Base-by-base conservation (phyloP, 306 rosid species). In the Fagus sylvatica region DNA sequence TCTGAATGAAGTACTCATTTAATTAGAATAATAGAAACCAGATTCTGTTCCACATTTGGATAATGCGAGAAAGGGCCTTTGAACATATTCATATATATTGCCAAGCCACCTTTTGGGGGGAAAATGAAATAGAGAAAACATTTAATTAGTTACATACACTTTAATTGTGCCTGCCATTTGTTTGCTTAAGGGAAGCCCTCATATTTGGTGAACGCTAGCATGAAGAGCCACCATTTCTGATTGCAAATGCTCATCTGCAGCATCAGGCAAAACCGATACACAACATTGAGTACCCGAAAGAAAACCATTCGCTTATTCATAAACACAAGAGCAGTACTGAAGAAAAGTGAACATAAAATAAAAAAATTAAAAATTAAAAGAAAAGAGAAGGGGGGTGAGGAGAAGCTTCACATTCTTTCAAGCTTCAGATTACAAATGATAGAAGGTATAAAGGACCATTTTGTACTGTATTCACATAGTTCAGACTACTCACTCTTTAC, bases 391-490 rank as follows among this genome's bases (percentile, higher is more conserved):
- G 30, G 42, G 10, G 6, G 15, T 22, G 32, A 37, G 8, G 48
- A 36, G 7, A 32, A 41, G 34, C 28, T 48, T 53, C 42, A 74
- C 13, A 70, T 69, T 69, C 70, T 51, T 77, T 16, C 61, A 40
- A 13, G 19, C 33, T 43, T 32, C 60, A 42, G 30, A 36, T 51
- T 46, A 33, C 61, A 64, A 68, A 43, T 53, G 46, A 19, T 40
- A 22, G 9, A 43, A 53, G 10, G 53, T 12, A 71, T 76, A 39
- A 22, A 61, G 53, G 59, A 72, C 60, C 36, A 48, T 62, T 30
- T 57, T 73, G 68, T 71, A 74, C 69, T 70, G 17, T 53, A 66
- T 59, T 53, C 57, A 37, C 61, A 66, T 13, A 71, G 7, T 5
- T 43, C 16, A 30, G 1, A 9, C 17, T 36, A 32, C 19, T 19